Percentiles rank a stretch among this genome's conserved stretches.
These are phyloP conservation scores for Chrysanthemum seticuspe DNA, from an alignment of 129 eudicot species.

Conservation along the genomic window DNA sequence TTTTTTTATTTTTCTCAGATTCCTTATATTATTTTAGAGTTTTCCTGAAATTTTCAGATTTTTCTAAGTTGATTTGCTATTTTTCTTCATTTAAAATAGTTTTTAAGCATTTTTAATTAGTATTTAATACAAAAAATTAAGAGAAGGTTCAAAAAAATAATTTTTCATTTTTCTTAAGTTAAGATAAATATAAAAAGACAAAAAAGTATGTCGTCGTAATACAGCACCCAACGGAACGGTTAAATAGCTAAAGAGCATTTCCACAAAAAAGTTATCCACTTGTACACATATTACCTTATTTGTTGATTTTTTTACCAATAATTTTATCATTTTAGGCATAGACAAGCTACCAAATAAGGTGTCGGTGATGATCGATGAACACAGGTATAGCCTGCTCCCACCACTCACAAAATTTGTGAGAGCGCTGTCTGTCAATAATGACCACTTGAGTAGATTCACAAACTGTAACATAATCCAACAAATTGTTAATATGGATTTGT, in stretches of 20 bases:
- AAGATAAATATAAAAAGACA: too few relatives aligned
- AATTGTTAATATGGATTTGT: not conserved
- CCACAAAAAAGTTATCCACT: slow-evolving; percentile 36
- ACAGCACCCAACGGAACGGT: slow-evolving; percentile 34
- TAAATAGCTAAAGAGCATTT: slow-evolving; percentile 37
- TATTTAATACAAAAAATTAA: too few relatives aligned
- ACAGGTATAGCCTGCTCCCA: not conserved
- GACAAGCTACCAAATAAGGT: not conserved
- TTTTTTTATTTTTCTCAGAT: too few relatives aligned
- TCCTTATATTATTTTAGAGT: too few relatives aligned
- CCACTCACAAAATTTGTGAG: slow-evolving; percentile 26
- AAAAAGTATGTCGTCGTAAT: too few relatives aligned
- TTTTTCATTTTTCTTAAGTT: too few relatives aligned
- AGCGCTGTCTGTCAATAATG: slow-evolving; percentile 24
- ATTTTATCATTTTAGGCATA: slow-evolving; percentile 17
- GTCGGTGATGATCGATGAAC: not conserved
- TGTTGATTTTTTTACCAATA: slow-evolving; percentile 33
- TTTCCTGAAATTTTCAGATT: too few relatives aligned
- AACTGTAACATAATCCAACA: slow-evolving; percentile 23
- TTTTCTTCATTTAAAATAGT: too few relatives aligned
- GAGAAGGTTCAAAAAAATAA: too few relatives aligned
- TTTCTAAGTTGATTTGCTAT: too few relatives aligned
- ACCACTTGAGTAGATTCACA: slow-evolving; percentile 23
- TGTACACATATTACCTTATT: slow-evolving; percentile 39
- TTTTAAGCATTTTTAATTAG: too few relatives aligned